Evolutionary conservation across 371 early-diverging fungal species (phyloP).

Genomic region (Rhizopus arrhizus): DNA sequence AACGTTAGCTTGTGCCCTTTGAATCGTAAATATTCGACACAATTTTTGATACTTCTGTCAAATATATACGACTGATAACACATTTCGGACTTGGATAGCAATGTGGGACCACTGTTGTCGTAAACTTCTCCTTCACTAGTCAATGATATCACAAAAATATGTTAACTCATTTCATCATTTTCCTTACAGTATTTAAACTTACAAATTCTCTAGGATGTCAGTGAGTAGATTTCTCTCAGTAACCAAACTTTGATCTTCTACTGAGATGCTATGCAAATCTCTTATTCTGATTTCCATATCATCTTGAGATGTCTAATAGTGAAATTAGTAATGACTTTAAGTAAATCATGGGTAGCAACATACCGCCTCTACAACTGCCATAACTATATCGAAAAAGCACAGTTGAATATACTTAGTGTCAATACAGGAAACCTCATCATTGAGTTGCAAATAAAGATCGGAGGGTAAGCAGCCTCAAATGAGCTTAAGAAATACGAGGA

Average conservation of each 20-base stretch:
- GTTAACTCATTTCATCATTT: not conserved
- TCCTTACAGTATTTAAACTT: constrained; percentile 1
- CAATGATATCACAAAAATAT: not conserved
- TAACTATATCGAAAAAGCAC: not conserved
- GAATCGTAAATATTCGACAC: not conserved
- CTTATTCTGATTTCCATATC: constrained; percentile 6
- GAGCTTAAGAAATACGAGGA: too few species aligned
- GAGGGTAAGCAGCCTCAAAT: not conserved
- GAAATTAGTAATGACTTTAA: not conserved
- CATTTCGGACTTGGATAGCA: not conserved
- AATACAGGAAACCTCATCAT: not conserved
- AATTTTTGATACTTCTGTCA: not conserved
- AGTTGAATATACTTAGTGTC: not conserved
- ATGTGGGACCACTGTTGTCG: not conserved
- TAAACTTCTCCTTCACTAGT: not conserved
- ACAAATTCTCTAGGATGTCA: not conserved
- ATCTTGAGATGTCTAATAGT: constrained; percentile 11
- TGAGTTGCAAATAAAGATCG: not conserved
- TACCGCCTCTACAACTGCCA: not conserved
- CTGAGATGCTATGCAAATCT: constrained; percentile 8
- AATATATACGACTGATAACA: not conserved
- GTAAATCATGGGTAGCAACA: not conserved
- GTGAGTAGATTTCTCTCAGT: constrained; percentile 3
- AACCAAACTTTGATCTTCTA: constrained; percentile 10
- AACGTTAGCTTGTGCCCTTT: not conserved